Percentiles rank a stretch among this genome's conserved stretches.
Conservation (phyloP, 306 rosid genomes). For the Echinosophora koreensis region DNA sequence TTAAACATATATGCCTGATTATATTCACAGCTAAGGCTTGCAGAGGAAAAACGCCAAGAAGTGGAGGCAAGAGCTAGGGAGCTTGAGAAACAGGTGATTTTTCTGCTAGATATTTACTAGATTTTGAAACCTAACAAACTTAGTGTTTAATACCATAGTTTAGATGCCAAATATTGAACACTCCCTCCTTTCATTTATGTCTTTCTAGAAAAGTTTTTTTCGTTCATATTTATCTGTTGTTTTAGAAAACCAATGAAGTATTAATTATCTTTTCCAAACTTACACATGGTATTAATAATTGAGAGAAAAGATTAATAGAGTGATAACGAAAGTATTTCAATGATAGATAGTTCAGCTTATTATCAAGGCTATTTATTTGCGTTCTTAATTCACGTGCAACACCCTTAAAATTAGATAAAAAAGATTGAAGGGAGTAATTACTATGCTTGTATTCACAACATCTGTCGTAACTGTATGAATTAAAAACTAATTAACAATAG, state of each 20-base stretch:
- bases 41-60: conserved; percentile 84
- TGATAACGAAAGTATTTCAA: no score
- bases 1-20: conserved; percentile 40
- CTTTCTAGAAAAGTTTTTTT: not conserved
- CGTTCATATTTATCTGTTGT: no score
- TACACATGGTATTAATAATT: no score
- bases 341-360: no score
- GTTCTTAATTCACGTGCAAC: no score
- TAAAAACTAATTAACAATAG: conserved; percentile 7
- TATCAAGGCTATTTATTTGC: no score
- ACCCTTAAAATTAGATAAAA: no score
- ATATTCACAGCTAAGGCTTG: conserved; percentile 75
- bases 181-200: not conserved
- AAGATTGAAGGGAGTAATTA: not conserved
- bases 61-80: conserved; percentile 92
- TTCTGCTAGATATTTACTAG: conserved; percentile 30
- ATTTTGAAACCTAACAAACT: conserved; percentile 7
- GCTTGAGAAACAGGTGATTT: conserved; percentile 89
- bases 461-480: not conserved
- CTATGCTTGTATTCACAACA: not conserved
- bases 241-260: no score
- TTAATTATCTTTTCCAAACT: no score
- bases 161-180: conserved; percentile 31
- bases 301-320: no score
- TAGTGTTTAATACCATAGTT: conserved; percentile 34